These are phyloP conservation scores for Alternaria gansuensis DNA, from an alignment of 2,329 filamentous ascomycete genomes.

Conservation along the genomic window DNA sequence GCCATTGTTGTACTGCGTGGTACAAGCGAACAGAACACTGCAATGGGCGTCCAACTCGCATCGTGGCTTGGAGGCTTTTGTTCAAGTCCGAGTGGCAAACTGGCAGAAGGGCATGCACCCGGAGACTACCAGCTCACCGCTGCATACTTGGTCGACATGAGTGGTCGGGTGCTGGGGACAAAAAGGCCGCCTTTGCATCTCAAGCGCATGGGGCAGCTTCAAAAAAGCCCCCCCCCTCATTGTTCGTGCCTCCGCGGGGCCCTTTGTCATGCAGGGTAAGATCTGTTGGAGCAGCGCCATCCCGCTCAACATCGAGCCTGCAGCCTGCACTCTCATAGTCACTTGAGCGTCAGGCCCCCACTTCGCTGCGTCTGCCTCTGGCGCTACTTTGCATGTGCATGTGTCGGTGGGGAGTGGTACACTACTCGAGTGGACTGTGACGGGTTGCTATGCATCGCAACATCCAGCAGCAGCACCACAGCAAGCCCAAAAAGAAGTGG, in stretches of 20 bases:
- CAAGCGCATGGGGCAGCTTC: slow-evolving; percentile 17
- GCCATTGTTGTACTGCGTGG: slow-evolving; percentile 5
- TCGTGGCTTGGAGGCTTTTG: slow-evolving; percentile 12
- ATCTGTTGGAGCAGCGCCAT: slow-evolving; percentile 32
- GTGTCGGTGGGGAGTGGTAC: slow-evolving; percentile 15
- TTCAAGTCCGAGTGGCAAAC: slow-evolving; percentile 20
- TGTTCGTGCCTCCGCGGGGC: slow-evolving; percentile 18
- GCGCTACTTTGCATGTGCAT: slow-evolving; percentile 20
- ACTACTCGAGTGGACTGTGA: slow-evolving; percentile 3
- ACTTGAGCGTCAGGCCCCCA: slow-evolving; percentile 20
- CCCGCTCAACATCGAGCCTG: slow-evolving; percentile 24
- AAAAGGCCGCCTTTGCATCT: slow-evolving; percentile 35
- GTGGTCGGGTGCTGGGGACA: slow-evolving; percentile 26
- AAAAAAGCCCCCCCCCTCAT: slow-evolving; percentile 14
- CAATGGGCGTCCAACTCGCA: slow-evolving; percentile 14
- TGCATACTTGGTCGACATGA: slow-evolving; percentile 22
- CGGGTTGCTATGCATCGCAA: not conserved
- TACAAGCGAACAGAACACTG: slow-evolving; percentile 6
- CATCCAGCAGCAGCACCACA: not conserved
- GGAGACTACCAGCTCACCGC: slow-evolving; percentile 35
- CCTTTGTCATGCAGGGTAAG: slow-evolving; percentile 31
- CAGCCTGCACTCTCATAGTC: slow-evolving; percentile 18
- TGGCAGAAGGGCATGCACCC: slow-evolving; percentile 17
- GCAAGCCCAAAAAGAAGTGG: slow-evolving; percentile 5
- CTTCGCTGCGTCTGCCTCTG: slow-evolving; percentile 8